phyloP scores from a whole-genome alignment of 2,329 filamentous ascomycete genomes.

The Emydomyces testavorans region DNA sequence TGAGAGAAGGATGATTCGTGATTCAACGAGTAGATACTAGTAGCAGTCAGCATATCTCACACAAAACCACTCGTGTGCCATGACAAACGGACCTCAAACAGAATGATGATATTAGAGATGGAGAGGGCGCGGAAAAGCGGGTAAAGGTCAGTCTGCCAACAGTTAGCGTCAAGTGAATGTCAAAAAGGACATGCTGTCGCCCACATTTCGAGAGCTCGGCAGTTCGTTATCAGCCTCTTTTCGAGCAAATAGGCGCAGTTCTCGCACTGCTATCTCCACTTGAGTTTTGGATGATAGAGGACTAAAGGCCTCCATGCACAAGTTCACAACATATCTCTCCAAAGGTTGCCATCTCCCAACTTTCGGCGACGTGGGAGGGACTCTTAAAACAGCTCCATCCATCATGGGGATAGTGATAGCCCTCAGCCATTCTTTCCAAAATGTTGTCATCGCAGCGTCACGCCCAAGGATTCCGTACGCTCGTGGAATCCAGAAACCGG shows the following conservation, averaged over 20 bases:
- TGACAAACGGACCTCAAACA: constrained; percentile 54
- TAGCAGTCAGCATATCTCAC: constrained; percentile 5
- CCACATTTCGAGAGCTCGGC: constrained; percentile 66
- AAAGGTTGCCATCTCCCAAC: constrained; percentile 92
- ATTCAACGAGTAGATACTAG: constrained; percentile 73
- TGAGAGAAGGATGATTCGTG: constrained; percentile 88
- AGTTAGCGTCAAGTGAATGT: constrained; percentile 7
- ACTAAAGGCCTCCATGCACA: constrained; percentile 88
- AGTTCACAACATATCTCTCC: constrained; percentile 91
- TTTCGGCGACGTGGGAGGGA: constrained; percentile 78
- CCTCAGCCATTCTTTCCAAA: constrained; percentile 98
- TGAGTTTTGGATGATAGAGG: constrained; percentile 91
- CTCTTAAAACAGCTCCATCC: constrained; percentile 67
- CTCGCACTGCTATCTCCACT: constrained; percentile 79
- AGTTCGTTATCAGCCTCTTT: constrained; percentile 90
- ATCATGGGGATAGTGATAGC: constrained; percentile 93
- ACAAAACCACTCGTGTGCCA: background rate
- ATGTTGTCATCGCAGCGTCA: constrained; percentile 69
- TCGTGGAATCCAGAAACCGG: constrained; percentile 86
- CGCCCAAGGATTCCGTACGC: constrained; percentile 86
- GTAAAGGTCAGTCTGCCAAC: constrained; percentile 62
- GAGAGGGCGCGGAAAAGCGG: constrained; percentile 82
- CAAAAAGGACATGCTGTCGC: constrained; percentile 13
- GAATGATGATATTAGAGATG: constrained; percentile 78
- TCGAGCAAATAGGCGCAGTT: constrained; percentile 80